phyloP scores from a whole-genome alignment of 495 filamentous ascomycete genomes.

The Talaromyces thailandensis region DNA sequence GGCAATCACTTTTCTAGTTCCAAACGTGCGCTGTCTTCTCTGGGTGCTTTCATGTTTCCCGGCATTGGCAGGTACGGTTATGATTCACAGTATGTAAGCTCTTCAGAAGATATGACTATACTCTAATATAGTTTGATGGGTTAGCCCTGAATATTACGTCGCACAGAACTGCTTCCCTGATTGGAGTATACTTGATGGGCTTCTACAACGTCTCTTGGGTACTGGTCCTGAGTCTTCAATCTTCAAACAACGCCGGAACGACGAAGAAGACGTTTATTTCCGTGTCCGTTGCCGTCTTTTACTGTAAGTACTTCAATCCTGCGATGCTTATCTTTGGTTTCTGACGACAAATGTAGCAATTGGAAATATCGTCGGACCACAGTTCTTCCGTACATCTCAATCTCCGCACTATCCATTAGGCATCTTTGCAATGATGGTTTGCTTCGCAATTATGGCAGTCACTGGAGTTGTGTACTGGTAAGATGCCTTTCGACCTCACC shows the following conservation, averaged over 20 bases:
- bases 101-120: no score
- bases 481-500: neutral
- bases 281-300: neutral
- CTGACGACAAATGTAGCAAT: neutral
- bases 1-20: neutral
- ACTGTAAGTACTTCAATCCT: neutral
- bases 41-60: neutral
- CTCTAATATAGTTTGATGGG: neutral
- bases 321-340: neutral
- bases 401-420: constrained; percentile 22
- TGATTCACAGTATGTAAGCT: neutral
- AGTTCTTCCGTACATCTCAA: constrained; percentile 32
- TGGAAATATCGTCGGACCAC: constrained; percentile 2
- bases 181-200: constrained; percentile 9
- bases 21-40: neutral
- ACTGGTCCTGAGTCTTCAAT: constrained; percentile 44
- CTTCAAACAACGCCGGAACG: constrained; percentile 43
- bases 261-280: constrained; percentile 44
- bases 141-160: neutral
- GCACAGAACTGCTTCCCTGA: neutral
- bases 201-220: constrained; percentile 52
- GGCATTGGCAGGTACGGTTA: neutral
- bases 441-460: constrained; percentile 8
- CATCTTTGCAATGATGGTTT: constrained; percentile 46
- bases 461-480: neutral